A percentile compares a stretch with the other conserved stretches of the same genome.
Evolutionary conservation across 805 yeast genomes (phyloP).

Genomic region (Barnettozyma vustinii): DNA sequence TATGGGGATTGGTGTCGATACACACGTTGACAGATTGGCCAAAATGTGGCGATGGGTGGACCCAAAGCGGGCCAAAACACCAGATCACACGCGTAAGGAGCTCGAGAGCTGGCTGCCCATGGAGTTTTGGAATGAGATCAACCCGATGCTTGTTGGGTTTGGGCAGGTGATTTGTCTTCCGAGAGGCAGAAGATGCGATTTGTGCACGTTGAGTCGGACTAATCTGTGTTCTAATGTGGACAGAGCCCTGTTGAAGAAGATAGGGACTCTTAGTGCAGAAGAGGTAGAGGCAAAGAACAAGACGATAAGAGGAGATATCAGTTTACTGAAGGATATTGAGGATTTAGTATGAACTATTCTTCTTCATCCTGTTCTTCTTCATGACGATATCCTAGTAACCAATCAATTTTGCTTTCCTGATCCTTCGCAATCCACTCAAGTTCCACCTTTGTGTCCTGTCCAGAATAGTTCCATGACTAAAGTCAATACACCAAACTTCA

Average conservation of each 20-base stretch:
- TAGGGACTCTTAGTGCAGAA: slow-evolving; percentile 20
- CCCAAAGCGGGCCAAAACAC: slow-evolving; percentile 43
- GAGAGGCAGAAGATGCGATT: slow-evolving; percentile 61
- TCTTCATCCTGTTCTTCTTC: too few species aligned
- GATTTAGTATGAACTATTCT: slow-evolving; percentile 23
- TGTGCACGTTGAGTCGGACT: slow-evolving; percentile 51
- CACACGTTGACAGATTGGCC: slow-evolving; percentile 78
- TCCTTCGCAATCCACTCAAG: too few species aligned
- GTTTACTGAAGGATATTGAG: slow-evolving; percentile 32
- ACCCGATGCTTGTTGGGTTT: slow-evolving; percentile 85
- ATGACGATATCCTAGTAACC: too few species aligned
- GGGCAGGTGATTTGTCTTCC: slow-evolving; percentile 87
- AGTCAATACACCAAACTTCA: too few species aligned
- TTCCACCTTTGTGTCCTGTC: too few species aligned
- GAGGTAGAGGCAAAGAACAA: slow-evolving; percentile 19
- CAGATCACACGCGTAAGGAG: slow-evolving; percentile 67
- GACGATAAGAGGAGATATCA: slow-evolving; percentile 40
- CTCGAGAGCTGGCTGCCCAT: slow-evolving; percentile 71
- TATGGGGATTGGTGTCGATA: slow-evolving; percentile 91
- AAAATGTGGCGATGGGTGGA: slow-evolving; percentile 77
- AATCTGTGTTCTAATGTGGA: slow-evolving; percentile 58
- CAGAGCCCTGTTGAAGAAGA: slow-evolving; percentile 34
- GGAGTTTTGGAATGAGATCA: slow-evolving; percentile 76
- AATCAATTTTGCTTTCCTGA: too few species aligned
- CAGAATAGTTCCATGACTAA: too few species aligned